Base-by-base conservation (phyloP, 2,329 filamentous ascomycete genomes). In the Pseudogymnoascus verrucosus region DNA sequence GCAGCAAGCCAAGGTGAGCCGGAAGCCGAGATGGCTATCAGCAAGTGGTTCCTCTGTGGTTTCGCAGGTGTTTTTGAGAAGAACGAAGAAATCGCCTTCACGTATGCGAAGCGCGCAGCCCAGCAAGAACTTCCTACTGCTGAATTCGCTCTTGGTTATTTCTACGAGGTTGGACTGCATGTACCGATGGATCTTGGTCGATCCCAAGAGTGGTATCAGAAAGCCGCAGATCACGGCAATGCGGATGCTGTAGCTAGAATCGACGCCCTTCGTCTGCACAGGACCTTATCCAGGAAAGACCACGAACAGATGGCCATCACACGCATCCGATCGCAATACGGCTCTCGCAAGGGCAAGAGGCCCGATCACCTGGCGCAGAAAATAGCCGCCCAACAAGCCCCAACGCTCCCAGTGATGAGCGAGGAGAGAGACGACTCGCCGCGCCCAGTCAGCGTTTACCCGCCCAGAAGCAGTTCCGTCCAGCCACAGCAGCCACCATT, bases 41-140 rank as follows among this genome's bases (percentile, higher is more conserved):
- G 93, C 76, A 95, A 96, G 76, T 99, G 95, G 95, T 99, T 98
- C 73, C 82, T 99, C 28, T 98, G 96, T 71, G 95, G 95, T 2
- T 93, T 95, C 68, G 93, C 98, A 69, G 89, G 89, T 21, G 82
- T 96, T 5, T 97, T 99, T 72, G 85, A 90, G 65, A 98, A 98
- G 81, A 98, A 97, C 71, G 95, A 99, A 76, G 89, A 93, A 73
- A 79, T 98, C 60, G 93, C 95, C 5, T 99, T 90, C 76, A 89
- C 86, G 61, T 98, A 96, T 72, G 95, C 95, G 1, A 86, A 93
- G 70, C 85, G 93, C 68, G 95, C 95, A 10, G 93, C 95, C 7
- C 81, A 85, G 61, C 84, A 87, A 40, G 92, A 92, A 63, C 82
- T 98, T 60, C 83, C 91, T 0, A 98, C 93, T 0, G 95, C 93